Evolutionary conservation across 257 asterid genomes (phyloP).

Genomic region (Primulina huaijiensis): DNA sequence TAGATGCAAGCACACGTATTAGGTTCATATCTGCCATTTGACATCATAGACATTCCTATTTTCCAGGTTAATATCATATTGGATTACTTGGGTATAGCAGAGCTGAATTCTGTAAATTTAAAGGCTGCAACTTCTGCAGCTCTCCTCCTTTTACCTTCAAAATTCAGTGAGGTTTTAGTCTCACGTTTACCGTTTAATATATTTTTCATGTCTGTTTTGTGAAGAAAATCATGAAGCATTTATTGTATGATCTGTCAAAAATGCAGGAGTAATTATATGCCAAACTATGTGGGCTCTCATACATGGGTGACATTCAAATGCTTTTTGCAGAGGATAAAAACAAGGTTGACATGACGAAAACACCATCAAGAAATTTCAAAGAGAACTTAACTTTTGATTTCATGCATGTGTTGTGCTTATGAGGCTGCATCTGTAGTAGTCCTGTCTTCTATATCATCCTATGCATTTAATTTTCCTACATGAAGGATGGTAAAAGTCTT

Average conservation of each 20-base stretch:
- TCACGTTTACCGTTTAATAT: neutral
- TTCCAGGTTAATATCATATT: slow-evolving; percentile 65
- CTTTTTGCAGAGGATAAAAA: slow-evolving; percentile 86
- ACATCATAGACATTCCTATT: slow-evolving; percentile 19
- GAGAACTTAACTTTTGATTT: slow-evolving; percentile 5
- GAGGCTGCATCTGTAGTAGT: slow-evolving; percentile 6
- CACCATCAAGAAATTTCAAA: slow-evolving; percentile 2
- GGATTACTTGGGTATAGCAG: slow-evolving; percentile 56
- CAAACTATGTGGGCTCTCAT: slow-evolving; percentile 81
- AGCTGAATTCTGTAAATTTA: slow-evolving; percentile 60
- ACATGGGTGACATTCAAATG: slow-evolving; percentile 87
- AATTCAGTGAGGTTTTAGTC: slow-evolving; percentile 63
- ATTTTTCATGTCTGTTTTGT: neutral
- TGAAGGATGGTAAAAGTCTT: slow-evolving; percentile 12
- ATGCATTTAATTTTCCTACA: slow-evolving; percentile 6
- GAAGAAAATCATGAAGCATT: slow-evolving; percentile 3
- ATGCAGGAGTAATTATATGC: slow-evolving; percentile 82
- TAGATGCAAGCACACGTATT: slow-evolving; percentile 1
- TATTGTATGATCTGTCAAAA: slow-evolving; percentile 21
- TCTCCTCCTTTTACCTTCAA: slow-evolving; percentile 83
- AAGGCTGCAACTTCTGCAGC: slow-evolving; percentile 82
- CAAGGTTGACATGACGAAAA: slow-evolving; percentile 53
- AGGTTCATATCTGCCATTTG: slow-evolving; percentile 14
- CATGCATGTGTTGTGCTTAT: slow-evolving; percentile 8
- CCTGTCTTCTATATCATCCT: neutral